Evolutionary conservation across 2,329 filamentous ascomycete species (phyloP).

Genomic region (Aspergillus calidoustus): DNA sequence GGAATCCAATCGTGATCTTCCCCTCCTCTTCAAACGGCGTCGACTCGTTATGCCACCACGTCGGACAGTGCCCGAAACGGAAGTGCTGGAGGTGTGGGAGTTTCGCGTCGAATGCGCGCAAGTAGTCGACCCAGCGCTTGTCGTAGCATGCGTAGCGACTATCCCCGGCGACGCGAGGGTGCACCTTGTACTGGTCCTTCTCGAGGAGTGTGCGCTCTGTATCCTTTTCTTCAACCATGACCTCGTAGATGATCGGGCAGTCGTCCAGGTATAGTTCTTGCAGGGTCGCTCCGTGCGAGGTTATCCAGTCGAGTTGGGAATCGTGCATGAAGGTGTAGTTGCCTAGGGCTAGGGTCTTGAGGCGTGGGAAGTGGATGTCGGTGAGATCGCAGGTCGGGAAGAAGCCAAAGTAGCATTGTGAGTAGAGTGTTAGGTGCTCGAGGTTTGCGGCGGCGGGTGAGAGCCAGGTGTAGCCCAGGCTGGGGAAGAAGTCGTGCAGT

Average conservation of each 20-base stretch:
- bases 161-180: neutral
- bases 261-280: constrained; percentile 51
- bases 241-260: constrained; percentile 42
- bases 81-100: constrained; percentile 27
- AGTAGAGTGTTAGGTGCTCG: constrained; percentile 46
- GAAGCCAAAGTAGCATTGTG: constrained; percentile 46
- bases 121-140: constrained; percentile 30
- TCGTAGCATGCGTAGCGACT: constrained; percentile 13
- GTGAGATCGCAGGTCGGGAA: constrained; percentile 45
- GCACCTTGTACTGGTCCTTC: neutral
- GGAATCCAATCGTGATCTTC: constrained; percentile 21
- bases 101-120: constrained; percentile 24
- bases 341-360: constrained; percentile 48
- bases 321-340: constrained; percentile 51
- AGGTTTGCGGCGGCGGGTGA: constrained; percentile 21
- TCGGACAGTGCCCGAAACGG: constrained; percentile 17
- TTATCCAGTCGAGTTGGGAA: constrained; percentile 54
- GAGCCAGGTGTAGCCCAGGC: constrained; percentile 16
- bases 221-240: constrained; percentile 6
- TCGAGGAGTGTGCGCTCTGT: constrained; percentile 1
- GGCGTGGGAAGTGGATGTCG: constrained; percentile 40
- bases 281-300: constrained; percentile 44
- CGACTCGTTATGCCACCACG: constrained; percentile 7
- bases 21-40: constrained; percentile 28
- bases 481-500: constrained; percentile 11